phyloP scores from a whole-genome alignment of 495 filamentous ascomycete species.

The Bacidia gigantensis region DNA sequence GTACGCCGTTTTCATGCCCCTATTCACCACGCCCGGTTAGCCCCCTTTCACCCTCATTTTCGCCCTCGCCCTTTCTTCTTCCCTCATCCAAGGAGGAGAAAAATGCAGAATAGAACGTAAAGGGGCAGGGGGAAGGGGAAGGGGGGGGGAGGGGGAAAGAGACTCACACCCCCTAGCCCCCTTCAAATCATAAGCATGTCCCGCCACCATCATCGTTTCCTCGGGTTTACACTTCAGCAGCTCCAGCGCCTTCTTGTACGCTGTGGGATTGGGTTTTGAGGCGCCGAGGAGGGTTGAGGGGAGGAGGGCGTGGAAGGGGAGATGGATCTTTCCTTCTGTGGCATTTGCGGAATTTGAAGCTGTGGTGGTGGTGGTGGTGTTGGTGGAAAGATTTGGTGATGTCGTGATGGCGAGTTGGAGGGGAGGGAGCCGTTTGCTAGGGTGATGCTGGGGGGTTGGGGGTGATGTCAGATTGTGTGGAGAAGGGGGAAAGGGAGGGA shows the following conservation, averaged over 20 bases:
- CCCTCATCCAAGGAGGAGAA: no score
- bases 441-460: constrained; percentile 25
- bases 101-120: no score
- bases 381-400: constrained; percentile 23
- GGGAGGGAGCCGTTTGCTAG: constrained; percentile 43
- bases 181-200: constrained; percentile 39
- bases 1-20: constrained; percentile 38
- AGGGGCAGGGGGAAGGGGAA: no score
- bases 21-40: neutral
- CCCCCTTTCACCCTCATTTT: no score
- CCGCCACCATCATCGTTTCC: constrained; percentile 39
- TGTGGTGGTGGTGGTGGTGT: neutral
- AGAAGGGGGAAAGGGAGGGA: neutral
- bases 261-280: constrained; percentile 25
- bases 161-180: constrained; percentile 25
- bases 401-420: constrained; percentile 38
- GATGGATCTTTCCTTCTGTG: constrained; percentile 21
- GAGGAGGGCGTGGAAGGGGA: constrained; percentile 38
- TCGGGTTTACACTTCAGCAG: constrained; percentile 30
- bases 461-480: neutral
- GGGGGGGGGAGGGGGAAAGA: no score
- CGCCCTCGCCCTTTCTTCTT: no score
- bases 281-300: constrained; percentile 35
- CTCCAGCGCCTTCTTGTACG: constrained; percentile 32
- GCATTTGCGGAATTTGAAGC: no score